Conservation (phyloP, 2,329 filamentous ascomycete genomes). For the Xylariaceae sp. region DNA sequence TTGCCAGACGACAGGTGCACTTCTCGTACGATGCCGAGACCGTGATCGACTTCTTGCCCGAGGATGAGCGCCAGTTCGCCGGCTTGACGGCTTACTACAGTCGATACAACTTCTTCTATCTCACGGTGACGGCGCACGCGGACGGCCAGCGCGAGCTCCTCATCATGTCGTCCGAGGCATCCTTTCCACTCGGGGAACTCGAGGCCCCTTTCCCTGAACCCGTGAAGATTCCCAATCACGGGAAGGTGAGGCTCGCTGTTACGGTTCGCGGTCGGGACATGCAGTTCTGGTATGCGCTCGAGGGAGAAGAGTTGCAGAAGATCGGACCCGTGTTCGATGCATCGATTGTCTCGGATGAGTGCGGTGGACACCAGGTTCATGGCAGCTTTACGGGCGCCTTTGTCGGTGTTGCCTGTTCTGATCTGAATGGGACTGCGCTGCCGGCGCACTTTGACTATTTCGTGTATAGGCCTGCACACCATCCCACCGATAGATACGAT, state of each 20-base stretch:
- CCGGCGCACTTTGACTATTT: slow-evolving; percentile 49
- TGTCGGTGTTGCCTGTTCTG: slow-evolving; percentile 51
- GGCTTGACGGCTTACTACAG: slow-evolving; percentile 59
- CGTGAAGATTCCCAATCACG: slow-evolving; percentile 47
- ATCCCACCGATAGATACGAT: slow-evolving; percentile 47
- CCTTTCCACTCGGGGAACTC: slow-evolving; percentile 49
- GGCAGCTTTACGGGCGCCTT: slow-evolving; percentile 61
- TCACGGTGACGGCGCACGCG: slow-evolving; percentile 52
- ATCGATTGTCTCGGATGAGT: slow-evolving; percentile 57
- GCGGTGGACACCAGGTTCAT: slow-evolving; percentile 54
- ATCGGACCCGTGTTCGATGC: slow-evolving; percentile 55
- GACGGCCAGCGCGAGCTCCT: slow-evolving; percentile 54
- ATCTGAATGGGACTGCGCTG: slow-evolving; percentile 47
- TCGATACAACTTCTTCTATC: slow-evolving; percentile 61
- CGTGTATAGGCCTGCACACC: slow-evolving; percentile 43
- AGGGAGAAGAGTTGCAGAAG: slow-evolving; percentile 38
- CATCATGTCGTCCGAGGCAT: slow-evolving; percentile 51
- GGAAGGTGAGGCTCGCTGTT: slow-evolving; percentile 49
- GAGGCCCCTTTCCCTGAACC: slow-evolving; percentile 38
- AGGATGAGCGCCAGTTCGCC: slow-evolving; percentile 56
- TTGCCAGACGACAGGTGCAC: slow-evolving; percentile 51
- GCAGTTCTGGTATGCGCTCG: slow-evolving; percentile 54
- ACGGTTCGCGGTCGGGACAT: slow-evolving; percentile 46
- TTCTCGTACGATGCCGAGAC: slow-evolving; percentile 60
- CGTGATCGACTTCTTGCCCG: slow-evolving; percentile 46